phyloP scores from a whole-genome alignment of 306 rosid genomes.

The Citrullus mucosospermus region DNA sequence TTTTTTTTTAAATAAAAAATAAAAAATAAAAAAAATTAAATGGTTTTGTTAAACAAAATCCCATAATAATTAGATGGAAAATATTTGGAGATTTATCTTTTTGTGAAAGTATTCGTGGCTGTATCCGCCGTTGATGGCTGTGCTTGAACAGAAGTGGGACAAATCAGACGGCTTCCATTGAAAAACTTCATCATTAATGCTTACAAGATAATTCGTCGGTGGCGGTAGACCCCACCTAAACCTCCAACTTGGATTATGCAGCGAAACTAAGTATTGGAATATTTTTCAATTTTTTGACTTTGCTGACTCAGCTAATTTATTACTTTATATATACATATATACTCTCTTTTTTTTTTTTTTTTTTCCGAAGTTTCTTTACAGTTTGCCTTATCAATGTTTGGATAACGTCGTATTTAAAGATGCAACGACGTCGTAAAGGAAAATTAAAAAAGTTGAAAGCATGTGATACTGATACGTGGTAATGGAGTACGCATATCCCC shows the following conservation, averaged over 20 bases:
- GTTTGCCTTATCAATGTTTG: background rate
- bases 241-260: background rate
- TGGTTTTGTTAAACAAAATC: too few species aligned
- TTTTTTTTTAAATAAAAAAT: too few species aligned
- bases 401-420: constrained; percentile 3
- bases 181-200: constrained; percentile 1
- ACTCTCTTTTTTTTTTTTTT: background rate
- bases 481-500: background rate
- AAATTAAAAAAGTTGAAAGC: background rate
- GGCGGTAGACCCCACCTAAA: background rate
- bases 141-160: background rate
- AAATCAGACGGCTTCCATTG: background rate
- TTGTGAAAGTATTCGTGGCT: background rate
- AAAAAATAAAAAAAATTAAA: too few species aligned
- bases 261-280: background rate
- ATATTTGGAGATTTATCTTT: background rate
- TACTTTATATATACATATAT: background rate
- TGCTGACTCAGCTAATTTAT: background rate
- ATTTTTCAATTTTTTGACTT: background rate
- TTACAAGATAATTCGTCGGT: constrained; percentile 5
- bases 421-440: background rate
- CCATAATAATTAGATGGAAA: background rate
- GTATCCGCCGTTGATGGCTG: background rate
- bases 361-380: background rate
- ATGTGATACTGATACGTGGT: background rate